Base-by-base conservation (phyloP, 2,329 filamentous ascomycete genomes). In the Colletotrichum sp. region DNA sequence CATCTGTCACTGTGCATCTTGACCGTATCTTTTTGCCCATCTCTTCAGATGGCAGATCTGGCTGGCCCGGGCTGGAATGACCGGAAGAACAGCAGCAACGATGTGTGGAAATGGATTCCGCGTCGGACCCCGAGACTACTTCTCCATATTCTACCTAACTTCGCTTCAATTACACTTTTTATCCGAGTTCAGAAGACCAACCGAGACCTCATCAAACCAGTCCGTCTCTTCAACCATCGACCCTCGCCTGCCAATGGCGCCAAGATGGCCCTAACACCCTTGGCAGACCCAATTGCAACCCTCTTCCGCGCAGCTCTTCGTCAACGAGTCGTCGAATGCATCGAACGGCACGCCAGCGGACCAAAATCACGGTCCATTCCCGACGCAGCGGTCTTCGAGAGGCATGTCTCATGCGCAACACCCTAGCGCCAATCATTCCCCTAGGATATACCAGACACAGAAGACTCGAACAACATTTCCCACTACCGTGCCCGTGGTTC, bases 221-320 rank as follows among this genome's bases (percentile, higher is more conserved):
- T 65, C n/a, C 32, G 26, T 21, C 21, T 9, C 43, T 34, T 24
- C 34, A 18, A 7, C 48, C 52, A 70, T 59, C 8, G 13, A 28
- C 57, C 66, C 15, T 18, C 48, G 30, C 69, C 64, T 43, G 55
- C 57, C 69, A 43, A 63, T 57, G 30, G 63, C 63, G 73, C 73
- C 73, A 75, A 72, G 69, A 59, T 24, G 18, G 59, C 73, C 43
- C 55, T 70, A 59, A 30, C 24, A 43, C 67, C 55, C 73, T 75
- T 67, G 73, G 73, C 69, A 43, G 24, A 72, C 28, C 36, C 60
- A 48, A 18, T 4, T 61, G 52, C 26, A 36, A 71, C 59, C 26
- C 59, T 21, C 39, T 32, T n/a, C 67, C 39, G n/a, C 64, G 13
- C 55, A 36, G 34, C 21, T 34, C 36, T 39, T 73, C 64, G 70